A percentile compares a stretch with the other conserved stretches of the same genome.
These are phyloP conservation scores for Talaromyces sp. DNA, from an alignment of 2,329 filamentous ascomycete species.

Conservation along the genomic window DNA sequence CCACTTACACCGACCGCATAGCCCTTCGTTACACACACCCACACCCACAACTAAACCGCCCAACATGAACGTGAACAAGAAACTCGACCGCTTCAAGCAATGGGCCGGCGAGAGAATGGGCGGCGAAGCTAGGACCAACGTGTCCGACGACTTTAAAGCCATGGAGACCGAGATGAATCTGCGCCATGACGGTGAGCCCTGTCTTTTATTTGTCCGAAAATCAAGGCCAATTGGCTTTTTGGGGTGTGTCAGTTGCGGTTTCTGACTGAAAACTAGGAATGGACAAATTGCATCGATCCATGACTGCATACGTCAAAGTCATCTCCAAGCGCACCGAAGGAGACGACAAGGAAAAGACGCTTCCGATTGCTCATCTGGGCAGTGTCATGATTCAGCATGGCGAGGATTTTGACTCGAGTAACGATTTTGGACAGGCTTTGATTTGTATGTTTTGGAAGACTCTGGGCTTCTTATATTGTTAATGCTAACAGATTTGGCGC, in stretches of 20 bases:
- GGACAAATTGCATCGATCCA: constrained; percentile 81
- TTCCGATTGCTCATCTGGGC: constrained; percentile 73
- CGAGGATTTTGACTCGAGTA: constrained; percentile 86
- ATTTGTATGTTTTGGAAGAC: constrained; percentile 48
- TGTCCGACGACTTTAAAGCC: constrained; percentile 85
- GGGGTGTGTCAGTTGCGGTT: too few species aligned
- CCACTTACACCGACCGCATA: background rate
- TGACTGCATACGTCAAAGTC: constrained; percentile 81
- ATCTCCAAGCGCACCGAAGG: constrained; percentile 76
- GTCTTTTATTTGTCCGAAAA: background rate
- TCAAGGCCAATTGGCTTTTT: too few species aligned
- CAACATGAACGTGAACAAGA: constrained; percentile 66
- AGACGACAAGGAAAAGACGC: constrained; percentile 80
- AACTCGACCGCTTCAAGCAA: constrained; percentile 92
- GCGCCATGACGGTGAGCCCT: constrained; percentile 68
- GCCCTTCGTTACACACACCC: background rate
- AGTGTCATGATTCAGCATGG: constrained; percentile 82
- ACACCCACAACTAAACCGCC: background rate
- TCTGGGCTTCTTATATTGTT: background rate
- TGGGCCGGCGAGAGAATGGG: constrained; percentile 98
- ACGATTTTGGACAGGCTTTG: constrained; percentile 84
- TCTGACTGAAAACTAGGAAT: constrained; percentile 39
- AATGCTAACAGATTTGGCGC: constrained; percentile 2
- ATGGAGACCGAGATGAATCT: constrained; percentile 87
- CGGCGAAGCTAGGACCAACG: constrained; percentile 75